Base-by-base conservation (phyloP, 2,329 filamentous ascomycete genomes). In the Verticillium albo-atrum region DNA sequence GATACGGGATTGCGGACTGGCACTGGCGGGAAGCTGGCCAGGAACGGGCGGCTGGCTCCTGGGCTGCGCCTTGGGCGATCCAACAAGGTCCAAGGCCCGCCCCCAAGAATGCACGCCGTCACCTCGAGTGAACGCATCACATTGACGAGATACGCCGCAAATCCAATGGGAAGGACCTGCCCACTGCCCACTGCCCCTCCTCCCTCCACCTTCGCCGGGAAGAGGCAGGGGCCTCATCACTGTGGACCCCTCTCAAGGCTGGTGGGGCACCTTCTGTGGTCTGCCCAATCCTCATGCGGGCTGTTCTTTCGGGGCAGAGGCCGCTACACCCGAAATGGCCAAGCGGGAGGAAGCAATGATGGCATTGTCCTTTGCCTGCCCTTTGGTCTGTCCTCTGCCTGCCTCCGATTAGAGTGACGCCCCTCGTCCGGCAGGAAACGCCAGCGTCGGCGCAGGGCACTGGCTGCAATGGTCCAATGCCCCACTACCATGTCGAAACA, bases 261-360 rank as follows among this genome's bases (percentile, higher is more conserved):
- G 42, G 42, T 47, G 42, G 42, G 20, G 42, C 20, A 17, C 9
- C 7, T 3, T 25, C 17, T 23, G 42, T 47, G 20, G n/a, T 47
- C n/a, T 23, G 20, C 20, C 42, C 54, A 56, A 42, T 42, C 20
- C 25, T 14, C 20, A 28, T 47, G 54, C 54, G 32, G 34, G 15
- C 35, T 47, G 34, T 35, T 47, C 35, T n/a, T 17, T 47, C 42
- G 34, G 34, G 47, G 25, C 15, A 42, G 10, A 37, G 17, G 6
- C 17, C 12, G 15, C 54, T 56, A 56, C 14, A 14, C 54, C 35
- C 25, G 35, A 35, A 47, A n/a, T 17, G 27, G 54, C 23, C 35
- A 54, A 56, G 34, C 34, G 25, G 54, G 54, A 37, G 34, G 34
- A 20, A 28, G 54, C 42, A 42, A 26, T 56, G 54, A 56, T 56